Percentiles rank a stretch among this genome's conserved stretches.
Evolutionary conservation across 352 stramenopile genomes (phyloP).

Genomic region (Phytophthora tubulina): DNA sequence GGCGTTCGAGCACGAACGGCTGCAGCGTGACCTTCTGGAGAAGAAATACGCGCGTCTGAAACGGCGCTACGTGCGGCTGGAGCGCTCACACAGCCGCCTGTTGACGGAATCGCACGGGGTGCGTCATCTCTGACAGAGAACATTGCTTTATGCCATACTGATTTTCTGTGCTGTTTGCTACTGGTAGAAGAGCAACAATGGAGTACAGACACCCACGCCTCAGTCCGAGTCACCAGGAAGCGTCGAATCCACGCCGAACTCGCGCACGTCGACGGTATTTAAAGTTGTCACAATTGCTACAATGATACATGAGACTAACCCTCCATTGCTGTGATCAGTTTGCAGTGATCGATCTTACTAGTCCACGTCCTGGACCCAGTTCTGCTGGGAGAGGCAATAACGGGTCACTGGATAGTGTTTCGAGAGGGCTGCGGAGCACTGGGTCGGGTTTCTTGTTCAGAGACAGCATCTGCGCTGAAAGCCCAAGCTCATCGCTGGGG

Average conservation of each 20-base stretch:
- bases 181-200: conserved; percentile 23
- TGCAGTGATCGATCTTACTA: conserved; percentile 74
- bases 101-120: conserved; percentile 46
- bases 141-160: conserved; percentile 4
- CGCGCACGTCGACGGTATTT: conserved; percentile 32
- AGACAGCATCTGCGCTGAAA: conserved; percentile 71
- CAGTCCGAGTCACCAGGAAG: conserved; percentile 17
- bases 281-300: neutral
- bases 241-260: conserved; percentile 21
- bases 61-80: conserved; percentile 67
- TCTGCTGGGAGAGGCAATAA: conserved; percentile 12
- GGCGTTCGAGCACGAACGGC: conserved; percentile 57
- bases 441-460: conserved; percentile 11
- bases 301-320: conserved; percentile 18
- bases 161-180: neutral
- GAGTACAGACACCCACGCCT: neutral
- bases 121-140: conserved; percentile 3
- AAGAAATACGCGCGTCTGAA: conserved; percentile 82
- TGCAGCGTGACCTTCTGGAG: conserved; percentile 61
- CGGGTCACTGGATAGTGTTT: conserved; percentile 11
- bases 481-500: conserved; percentile 47
- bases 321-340: conserved; percentile 16
- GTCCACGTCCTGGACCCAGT: conserved; percentile 30
- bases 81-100: conserved; percentile 59
- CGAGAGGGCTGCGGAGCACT: conserved; percentile 13